A percentile compares a stretch with the other conserved stretches of the same genome.
These are phyloP conservation scores for Cladosporium sp. DNA, from an alignment of 2,329 filamentous ascomycete genomes.

Conservation along the genomic window DNA sequence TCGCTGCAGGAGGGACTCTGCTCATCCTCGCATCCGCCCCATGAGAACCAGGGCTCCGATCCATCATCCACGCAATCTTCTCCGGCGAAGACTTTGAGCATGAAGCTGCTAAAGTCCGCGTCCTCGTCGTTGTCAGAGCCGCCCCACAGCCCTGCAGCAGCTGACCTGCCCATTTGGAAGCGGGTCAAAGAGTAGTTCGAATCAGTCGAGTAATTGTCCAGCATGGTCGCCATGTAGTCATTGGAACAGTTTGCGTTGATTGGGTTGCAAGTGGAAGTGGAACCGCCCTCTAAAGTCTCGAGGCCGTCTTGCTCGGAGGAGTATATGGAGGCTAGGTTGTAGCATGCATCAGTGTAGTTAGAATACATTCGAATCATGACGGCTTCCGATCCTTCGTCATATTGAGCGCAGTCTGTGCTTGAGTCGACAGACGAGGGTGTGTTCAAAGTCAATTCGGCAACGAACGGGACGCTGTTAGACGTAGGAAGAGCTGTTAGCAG, in stretches of 20 bases:
- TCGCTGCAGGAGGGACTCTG: neutral
- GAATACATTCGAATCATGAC: neutral
- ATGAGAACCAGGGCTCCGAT: neutral
- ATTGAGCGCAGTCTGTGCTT: neutral
- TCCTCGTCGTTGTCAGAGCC: too few relatives aligned
- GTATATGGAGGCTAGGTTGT: neutral
- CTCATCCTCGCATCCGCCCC: neutral
- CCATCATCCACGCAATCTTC: neutral
- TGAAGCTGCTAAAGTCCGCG: neutral
- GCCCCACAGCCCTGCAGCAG: neutral
- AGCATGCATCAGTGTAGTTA: neutral
- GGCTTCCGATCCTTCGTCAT: neutral
- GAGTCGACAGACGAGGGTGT: neutral
- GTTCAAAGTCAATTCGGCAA: too few relatives aligned
- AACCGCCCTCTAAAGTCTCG: too few relatives aligned
- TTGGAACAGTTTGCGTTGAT: neutral
- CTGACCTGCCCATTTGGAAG: too few relatives aligned
- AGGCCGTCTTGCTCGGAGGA: neutral
- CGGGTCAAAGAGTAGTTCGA: neutral
- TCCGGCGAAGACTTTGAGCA: neutral
- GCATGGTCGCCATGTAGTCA: neutral
- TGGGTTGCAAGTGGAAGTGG: neutral
- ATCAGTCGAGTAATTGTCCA: neutral
- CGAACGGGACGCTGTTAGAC: too few relatives aligned
- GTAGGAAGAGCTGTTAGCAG: too few relatives aligned